Evolutionary conservation across 2,329 filamentous ascomycete genomes (phyloP), one percentile per base, ranked within the genome.

Genomic region (Monosporascus sp.): DNA sequence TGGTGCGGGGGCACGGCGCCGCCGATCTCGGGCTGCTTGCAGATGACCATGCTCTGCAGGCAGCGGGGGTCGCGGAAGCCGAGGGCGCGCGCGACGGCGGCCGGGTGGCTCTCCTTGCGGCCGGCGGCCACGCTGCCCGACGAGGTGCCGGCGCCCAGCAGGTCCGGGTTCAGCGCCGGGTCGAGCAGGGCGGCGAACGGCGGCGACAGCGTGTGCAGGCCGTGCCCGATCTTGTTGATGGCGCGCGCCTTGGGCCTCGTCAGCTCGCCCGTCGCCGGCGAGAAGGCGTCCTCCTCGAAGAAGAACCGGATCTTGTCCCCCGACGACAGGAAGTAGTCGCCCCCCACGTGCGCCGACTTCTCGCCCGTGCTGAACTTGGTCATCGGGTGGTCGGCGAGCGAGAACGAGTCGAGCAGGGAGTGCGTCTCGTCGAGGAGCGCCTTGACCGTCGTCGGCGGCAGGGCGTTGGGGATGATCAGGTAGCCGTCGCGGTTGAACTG

Each of bases 31-130:
- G 94, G 92, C 73, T 97, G 93, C 72, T 99, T 99, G 82, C 91
- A 97, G 63, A 99, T 97, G 27, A 97, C 80, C 94, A 99, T 99
- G 69, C 88, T 94, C 76, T 99, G 94, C 50, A 99, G 77, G 55
- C 80, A 82, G 20, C 87, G 77, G 2, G 92, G 89, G 68, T 96
- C 89, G 5, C 60, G 63, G 74, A 91, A 96, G 2, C 87, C 87
- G 11, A 96, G 77, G 8, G 80, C 79, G 45, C 75, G 74, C 1
- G 91, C 90, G 15, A 96, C 84, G 5, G 78, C 82, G 0, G 75
- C 77, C 0, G 80, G 80, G 48, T 67, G 63, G 37, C 63, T 68
- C n/a, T 69, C 71, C 38, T 70, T 67, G 38, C 64, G 65, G 1
- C 65, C 68, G 11, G 58, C 55, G 3, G 61, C 63, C 4, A 62